Percentiles rank a stretch among this genome's conserved stretches.
Conservation (phyloP, 2,329 filamentous ascomycete species). For the Aspergillus tamarii region DNA sequence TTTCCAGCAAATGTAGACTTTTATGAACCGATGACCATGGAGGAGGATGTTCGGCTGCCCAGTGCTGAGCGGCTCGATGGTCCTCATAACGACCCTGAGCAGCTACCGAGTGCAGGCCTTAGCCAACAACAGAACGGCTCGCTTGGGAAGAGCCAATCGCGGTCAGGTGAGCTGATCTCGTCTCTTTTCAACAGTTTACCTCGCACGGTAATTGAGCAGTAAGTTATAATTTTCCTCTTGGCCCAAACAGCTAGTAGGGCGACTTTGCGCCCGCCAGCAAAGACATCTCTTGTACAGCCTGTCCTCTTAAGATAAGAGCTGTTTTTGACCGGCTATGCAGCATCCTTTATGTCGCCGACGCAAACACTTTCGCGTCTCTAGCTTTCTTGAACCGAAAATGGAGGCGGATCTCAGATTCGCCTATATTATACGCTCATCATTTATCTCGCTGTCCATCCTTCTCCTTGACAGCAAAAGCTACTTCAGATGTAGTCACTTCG, state of each 20-base stretch:
- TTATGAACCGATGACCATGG: conserved; percentile 26
- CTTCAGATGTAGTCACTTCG: conserved; percentile 40
- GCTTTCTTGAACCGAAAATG: conserved; percentile 49
- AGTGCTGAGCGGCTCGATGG: conserved; percentile 20
- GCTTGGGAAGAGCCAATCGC: conserved; percentile 7
- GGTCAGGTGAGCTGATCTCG: conserved; percentile 11
- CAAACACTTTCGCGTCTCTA: conserved; percentile 52
- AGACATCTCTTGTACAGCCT: conserved; percentile 1
- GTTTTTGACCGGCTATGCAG: conserved; percentile 36
- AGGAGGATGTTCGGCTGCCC: conserved; percentile 27
- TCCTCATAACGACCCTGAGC: conserved; percentile 12
- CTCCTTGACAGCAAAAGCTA: conserved; percentile 40
- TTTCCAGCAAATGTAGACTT: conserved; percentile 21
- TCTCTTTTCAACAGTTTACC: conserved; percentile 30
- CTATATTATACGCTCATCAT: conserved; percentile 51
- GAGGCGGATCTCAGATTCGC: conserved; percentile 46
- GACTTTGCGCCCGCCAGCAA: conserved; percentile 1
- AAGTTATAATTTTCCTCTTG: conserved; percentile 20
- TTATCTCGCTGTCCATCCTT: conserved; percentile 49
- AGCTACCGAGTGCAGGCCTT: conserved; percentile 4
- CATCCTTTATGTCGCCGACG: conserved; percentile 51
- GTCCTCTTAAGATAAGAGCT: not conserved
- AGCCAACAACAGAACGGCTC: conserved; percentile 14
- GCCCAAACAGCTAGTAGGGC: not conserved
- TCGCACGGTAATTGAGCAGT: conserved; percentile 34